A percentile compares a stretch with the other conserved stretches of the same genome.
phyloP scores from a whole-genome alignment of 176 grass and related monocot genomes.

The Metroxylon sagu region DNA sequence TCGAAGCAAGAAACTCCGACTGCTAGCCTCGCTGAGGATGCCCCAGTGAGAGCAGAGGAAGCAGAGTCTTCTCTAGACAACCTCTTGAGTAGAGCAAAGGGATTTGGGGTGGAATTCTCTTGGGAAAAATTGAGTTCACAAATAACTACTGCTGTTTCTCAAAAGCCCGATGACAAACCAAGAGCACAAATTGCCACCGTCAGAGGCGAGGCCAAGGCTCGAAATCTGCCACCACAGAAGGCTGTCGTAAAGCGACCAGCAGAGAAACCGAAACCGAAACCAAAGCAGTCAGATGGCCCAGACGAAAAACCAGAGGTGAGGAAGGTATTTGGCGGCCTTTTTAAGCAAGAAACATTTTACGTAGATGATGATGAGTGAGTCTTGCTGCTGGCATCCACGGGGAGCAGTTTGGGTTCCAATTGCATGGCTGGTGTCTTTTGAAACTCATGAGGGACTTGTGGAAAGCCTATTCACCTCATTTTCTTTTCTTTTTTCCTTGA shows the following conservation, averaged over 20 bases:
- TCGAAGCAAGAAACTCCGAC: constrained; percentile 36
- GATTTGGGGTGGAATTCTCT: constrained; percentile 41
- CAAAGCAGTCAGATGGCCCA: constrained; percentile 18
- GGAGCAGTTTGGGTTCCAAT: no score
- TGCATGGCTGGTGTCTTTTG: no score
- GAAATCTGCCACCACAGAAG: constrained; percentile 55
- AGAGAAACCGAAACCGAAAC: constrained; percentile 22
- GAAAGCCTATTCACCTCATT: no score
- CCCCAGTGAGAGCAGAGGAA: constrained; percentile 15
- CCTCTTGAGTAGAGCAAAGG: constrained; percentile 50
- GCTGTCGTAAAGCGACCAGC: constrained; percentile 55
- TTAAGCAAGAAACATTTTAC: constrained; percentile 89
- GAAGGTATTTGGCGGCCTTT: constrained; percentile 65
- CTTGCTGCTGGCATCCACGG: no score
- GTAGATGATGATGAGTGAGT: constrained; percentile 74
- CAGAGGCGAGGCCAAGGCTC: constrained; percentile 67
- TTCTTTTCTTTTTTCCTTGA: no score
- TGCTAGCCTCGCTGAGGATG: constrained; percentile 44
- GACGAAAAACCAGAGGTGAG: constrained; percentile 47
- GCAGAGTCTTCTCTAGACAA: constrained; percentile 29
- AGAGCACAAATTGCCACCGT: constrained; percentile 65
- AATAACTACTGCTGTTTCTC: constrained; percentile 5
- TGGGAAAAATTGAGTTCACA: constrained; percentile 74
- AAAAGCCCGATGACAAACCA: constrained; percentile 13
- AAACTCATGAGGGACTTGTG: no score